Conservation (phyloP, 2,329 filamentous ascomycete species). For the Fusarium udum region DNA sequence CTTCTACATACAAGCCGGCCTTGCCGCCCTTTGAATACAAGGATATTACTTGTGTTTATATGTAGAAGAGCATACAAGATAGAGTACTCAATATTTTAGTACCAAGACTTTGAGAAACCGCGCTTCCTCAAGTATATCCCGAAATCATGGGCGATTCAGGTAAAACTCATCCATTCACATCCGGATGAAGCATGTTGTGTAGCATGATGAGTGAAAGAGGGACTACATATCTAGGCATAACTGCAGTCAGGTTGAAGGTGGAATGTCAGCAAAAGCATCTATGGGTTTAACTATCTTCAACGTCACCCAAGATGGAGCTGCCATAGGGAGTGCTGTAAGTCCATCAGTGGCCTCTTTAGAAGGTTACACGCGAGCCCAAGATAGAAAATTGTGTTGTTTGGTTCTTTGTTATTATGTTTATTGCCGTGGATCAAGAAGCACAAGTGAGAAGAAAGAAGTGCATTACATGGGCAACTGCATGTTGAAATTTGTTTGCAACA, state of each 20-base stretch:
- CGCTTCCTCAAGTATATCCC: background rate
- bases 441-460: background rate
- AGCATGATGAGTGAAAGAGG: too few species aligned
- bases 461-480: background rate
- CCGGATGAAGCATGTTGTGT: background rate
- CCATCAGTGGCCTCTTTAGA: background rate
- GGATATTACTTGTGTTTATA: background rate
- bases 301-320: background rate
- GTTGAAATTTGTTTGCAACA: background rate
- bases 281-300: background rate
- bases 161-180: background rate
- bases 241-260: too few species aligned
- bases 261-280: background rate
- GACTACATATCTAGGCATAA: too few species aligned
- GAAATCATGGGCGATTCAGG: background rate
- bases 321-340: background rate
- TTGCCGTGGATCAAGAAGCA: background rate
- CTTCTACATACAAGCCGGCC: background rate
- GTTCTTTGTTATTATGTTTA: background rate
- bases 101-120: background rate
- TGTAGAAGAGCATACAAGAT: background rate
- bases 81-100: background rate
- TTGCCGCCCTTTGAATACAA: background rate
- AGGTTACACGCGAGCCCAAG: background rate
- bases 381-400: background rate